phyloP scores from a whole-genome alignment of 73 alveolate genomes.

The Paramecium biaurelia region DNA sequence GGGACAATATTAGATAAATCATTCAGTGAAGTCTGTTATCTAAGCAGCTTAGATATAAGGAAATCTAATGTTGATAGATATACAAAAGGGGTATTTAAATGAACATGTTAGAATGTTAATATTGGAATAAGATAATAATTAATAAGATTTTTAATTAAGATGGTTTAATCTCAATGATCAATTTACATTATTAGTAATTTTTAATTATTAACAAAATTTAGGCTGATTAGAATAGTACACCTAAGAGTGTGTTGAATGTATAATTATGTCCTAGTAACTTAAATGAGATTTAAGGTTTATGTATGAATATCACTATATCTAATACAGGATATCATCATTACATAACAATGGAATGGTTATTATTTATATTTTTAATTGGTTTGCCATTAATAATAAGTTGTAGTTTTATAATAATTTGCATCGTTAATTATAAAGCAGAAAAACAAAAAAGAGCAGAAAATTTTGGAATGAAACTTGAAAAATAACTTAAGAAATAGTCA shows the following conservation, averaged over 20 bases:
- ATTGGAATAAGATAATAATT: not conserved
- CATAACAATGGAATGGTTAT: not conserved
- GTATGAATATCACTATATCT: not conserved
- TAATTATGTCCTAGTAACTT: not conserved
- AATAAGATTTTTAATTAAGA: not conserved
- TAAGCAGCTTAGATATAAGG: not conserved
- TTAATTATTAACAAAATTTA: not conserved
- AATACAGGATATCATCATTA: not conserved
- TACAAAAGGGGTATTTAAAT: not conserved
- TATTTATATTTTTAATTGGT: not conserved
- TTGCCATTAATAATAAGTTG: not conserved
- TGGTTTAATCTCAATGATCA: not conserved
- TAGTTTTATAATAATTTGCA: not conserved
- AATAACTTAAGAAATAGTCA: not conserved
- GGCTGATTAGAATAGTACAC: not conserved
- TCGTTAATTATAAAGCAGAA: not conserved
- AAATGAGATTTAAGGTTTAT: not conserved
- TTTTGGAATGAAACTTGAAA: not conserved
- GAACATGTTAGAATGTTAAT: not conserved
- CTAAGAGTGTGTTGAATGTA: not conserved
- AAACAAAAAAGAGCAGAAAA: not conserved
- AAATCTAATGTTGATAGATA: not conserved
- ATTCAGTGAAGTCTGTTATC: not conserved
- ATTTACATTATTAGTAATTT: not conserved
- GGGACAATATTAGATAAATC: not conserved